These are phyloP conservation scores for Pseudophaeomoniella oleicola DNA, from an alignment of 2,329 filamentous ascomycete species.

Conservation along the genomic window DNA sequence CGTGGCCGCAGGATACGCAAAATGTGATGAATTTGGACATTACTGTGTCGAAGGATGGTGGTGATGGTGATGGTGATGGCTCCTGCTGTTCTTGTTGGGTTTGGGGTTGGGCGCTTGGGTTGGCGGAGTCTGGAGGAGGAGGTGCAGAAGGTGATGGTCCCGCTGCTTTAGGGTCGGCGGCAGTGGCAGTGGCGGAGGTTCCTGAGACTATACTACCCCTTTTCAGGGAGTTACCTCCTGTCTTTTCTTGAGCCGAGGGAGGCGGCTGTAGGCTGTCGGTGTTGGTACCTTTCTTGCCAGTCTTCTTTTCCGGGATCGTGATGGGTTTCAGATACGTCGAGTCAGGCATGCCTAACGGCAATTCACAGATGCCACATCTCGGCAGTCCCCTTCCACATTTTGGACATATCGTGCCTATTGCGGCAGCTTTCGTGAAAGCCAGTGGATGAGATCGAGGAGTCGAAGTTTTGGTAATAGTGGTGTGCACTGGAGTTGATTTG, in stretches of 20 bases:
- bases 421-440: constrained; percentile 12
- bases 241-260: constrained; percentile 4
- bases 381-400: constrained; percentile 49
- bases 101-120: too few species aligned
- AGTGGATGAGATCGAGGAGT: constrained; percentile 6
- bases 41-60: constrained; percentile 20
- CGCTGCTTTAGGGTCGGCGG: constrained; percentile 1
- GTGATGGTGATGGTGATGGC: constrained; percentile 3
- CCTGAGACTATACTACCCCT: constrained; percentile 2
- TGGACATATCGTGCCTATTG: constrained; percentile 39
- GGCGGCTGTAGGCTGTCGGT: constrained; percentile 11
- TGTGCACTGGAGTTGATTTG: background rate
- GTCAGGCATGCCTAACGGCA: constrained; percentile 47
- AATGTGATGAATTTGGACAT: constrained; percentile 44
- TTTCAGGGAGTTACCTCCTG: constrained; percentile 2
- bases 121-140: constrained; percentile 3
- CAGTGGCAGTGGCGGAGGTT: constrained; percentile 1
- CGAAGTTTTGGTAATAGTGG: constrained; percentile 4
- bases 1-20: constrained; percentile 49
- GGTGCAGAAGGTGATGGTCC: background rate
- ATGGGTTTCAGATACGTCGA: constrained; percentile 23
- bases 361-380: constrained; percentile 45
- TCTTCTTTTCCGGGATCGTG: constrained; percentile 4
- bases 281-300: constrained; percentile 3
- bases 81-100: background rate